Evolutionary conservation across 2,329 filamentous ascomycete species (phyloP).

Genomic region (Epicoccum sorghinum): DNA sequence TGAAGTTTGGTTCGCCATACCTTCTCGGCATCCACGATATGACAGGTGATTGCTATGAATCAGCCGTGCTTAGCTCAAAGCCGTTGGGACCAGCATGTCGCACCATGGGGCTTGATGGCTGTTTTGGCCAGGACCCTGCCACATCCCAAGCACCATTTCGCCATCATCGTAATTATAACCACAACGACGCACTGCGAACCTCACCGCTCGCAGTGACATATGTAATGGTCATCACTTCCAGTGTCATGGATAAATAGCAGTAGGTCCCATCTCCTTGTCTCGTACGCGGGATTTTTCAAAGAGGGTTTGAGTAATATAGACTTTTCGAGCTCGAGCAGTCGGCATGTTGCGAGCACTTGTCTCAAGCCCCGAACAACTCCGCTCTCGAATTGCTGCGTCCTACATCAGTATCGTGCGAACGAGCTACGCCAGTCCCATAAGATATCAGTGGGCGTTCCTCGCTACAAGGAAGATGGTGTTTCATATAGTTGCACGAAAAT

Average conservation of each 20-base stretch:
- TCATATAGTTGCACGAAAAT: background rate
- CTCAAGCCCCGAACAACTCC: too few species aligned
- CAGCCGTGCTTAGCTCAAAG: background rate
- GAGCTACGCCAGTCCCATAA: background rate
- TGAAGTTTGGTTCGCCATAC: slow-evolving; percentile 10
- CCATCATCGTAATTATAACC: background rate
- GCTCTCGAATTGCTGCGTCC: too few species aligned
- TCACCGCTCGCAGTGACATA: too few species aligned
- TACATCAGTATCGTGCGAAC: too few species aligned
- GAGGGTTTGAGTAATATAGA: too few species aligned
- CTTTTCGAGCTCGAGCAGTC: too few species aligned
- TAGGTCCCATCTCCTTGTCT: too few species aligned
- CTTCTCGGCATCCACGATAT: slow-evolving; percentile 5
- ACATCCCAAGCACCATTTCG: slow-evolving; percentile 9
- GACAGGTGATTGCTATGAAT: slow-evolving; percentile 1
- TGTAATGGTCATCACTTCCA: too few species aligned
- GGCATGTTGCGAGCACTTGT: too few species aligned
- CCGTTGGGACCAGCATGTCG: slow-evolving; percentile 1
- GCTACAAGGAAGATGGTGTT: background rate
- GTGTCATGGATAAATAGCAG: too few species aligned
- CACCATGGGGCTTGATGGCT: slow-evolving; percentile 11
- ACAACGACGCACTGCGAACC: too few species aligned
- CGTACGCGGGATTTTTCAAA: too few species aligned
- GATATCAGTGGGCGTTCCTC: background rate
- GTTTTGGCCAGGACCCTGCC: slow-evolving; percentile 1